Evolutionary conservation across 164 flowering plant species (phyloP).

Genomic region (Stephania cephalantha): DNA sequence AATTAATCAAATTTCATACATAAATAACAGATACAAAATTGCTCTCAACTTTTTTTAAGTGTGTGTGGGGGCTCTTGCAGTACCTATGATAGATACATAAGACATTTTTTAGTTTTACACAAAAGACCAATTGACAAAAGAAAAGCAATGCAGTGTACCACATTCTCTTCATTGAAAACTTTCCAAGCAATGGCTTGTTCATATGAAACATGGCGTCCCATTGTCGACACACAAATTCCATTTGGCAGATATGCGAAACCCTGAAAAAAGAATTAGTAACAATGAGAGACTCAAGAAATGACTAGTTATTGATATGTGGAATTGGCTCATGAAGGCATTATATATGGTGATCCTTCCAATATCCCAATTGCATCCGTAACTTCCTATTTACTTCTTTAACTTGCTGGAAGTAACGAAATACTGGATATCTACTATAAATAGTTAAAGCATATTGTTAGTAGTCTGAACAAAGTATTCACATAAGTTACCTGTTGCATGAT

Average conservation of each 20-base stretch:
- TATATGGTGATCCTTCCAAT: neutral
- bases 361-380: too few species aligned
- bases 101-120: slow-evolving; percentile 24
- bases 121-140: slow-evolving; percentile 90
- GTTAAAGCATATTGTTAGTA: neutral
- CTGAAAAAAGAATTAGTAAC: slow-evolving; percentile 29
- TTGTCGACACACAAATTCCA: slow-evolving; percentile 79
- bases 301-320: neutral
- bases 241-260: slow-evolving; percentile 70
- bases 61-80: neutral
- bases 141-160: slow-evolving; percentile 78
- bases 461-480: neutral
- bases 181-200: slow-evolving; percentile 90
- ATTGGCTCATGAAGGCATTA: neutral
- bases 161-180: slow-evolving; percentile 60
- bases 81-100: neutral
- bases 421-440: neutral
- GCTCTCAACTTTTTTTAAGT: neutral
- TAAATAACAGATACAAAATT: neutral
- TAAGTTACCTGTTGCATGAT: slow-evolving; percentile 74
- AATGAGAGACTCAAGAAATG: neutral
- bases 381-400: too few species aligned
- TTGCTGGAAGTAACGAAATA: too few species aligned
- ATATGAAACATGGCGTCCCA: slow-evolving; percentile 78
- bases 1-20: slow-evolving; percentile 1